Base-by-base conservation (phyloP, 306 rosid genomes). In the Bauhinia variegata region DNA sequence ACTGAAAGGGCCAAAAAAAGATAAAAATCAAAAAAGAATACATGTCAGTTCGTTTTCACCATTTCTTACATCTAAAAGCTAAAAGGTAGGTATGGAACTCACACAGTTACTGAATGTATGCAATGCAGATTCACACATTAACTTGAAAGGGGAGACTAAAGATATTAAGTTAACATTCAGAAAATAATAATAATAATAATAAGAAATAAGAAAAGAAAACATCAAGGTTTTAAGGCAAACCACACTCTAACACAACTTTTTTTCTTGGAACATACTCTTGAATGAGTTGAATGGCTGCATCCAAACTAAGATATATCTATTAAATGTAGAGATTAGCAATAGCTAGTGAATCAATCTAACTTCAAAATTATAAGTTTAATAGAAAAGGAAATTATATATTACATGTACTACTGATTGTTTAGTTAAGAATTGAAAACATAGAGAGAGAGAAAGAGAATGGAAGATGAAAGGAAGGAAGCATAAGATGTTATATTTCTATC, bases 1-100 rank as follows among this genome's bases (percentile, higher is more conserved):
- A 51, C 67, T 53, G 46, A 51, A 72, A 70, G 52, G 16, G 34
- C 57, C 51, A 53, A 42, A 63, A 6, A 44, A n/a, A n/a, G n/a
- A n/a, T n/a, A n/a, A n/a, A 75, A 50, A 17, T 32, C 38, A 70
- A 44, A 39, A 23, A 48, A 53, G 14, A 39, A 0, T 36, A 34
- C 14, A 44, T 8, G 38, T 15, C 34, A 34, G 49, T 55, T 17
- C 10, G 33, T 48, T 41, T 46, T 33, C 11, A 8, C 42, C 18
- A 66, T 52, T 52, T 39, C 55, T 47, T 57, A 60, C 30, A 31
- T 19, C 39, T 57, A 46, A 32, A 57, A 46, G 58, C 62, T 46
- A 8, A 52, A 6, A 66, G 13, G 44, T 8, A 17, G 61, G 28
- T 7, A 44, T 54, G 34, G 34, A 49, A 30, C 33, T 58, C 16